Evolutionary conservation across 495 filamentous ascomycete species (phyloP), one percentile per base, ranked within the genome.

Genomic region (Penicillium bialowiezense): DNA sequence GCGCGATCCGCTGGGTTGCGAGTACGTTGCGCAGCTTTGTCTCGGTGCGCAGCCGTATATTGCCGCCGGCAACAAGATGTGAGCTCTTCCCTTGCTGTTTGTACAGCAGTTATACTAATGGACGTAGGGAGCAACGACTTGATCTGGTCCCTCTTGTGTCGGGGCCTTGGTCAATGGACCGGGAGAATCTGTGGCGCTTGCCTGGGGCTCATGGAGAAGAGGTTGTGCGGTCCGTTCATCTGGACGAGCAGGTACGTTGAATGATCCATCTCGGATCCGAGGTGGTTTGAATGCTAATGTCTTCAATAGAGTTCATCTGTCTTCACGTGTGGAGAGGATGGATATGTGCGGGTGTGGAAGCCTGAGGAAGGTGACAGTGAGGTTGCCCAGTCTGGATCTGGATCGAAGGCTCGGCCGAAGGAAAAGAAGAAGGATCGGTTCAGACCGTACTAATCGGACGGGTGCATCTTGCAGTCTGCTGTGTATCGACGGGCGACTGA

Each of bases 181-280:
- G 68, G n/a, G 76, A 78, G 14, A 75, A 73, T 15, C 75, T 79
- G 14, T 80, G 90, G 50, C 81, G 80, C 9, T 67, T 95, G 19
- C 76, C 78, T 1, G 89, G 86, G 19, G 91, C 83, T 4, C 92
- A 97, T 68, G 88, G 88, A 1, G 83, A 84, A 19, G 91, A 97
- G 56, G 78, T 97, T 41, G 84, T 95, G 17, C 79, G 92, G 38
- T 85, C 88, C 31, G 81, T 96, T 36, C 86, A 80, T 67, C 71
- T 92, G 34, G 78, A 87, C 52, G 84, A 87, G 43, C 73, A 75
- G 62, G 86, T 87, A 69, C 52, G 75, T 66, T 33, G 15, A 7
- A 1, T 38, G n/a, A n/a, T n/a, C n/a, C n/a, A n/a, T n/a, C n/a
- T 32, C 43, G 23, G 23, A 45, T 18, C 3, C 9, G 10, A 45